These are phyloP conservation scores for Citrus unshiu DNA, from an alignment of 345 rosid species.

Conservation along the genomic window DNA sequence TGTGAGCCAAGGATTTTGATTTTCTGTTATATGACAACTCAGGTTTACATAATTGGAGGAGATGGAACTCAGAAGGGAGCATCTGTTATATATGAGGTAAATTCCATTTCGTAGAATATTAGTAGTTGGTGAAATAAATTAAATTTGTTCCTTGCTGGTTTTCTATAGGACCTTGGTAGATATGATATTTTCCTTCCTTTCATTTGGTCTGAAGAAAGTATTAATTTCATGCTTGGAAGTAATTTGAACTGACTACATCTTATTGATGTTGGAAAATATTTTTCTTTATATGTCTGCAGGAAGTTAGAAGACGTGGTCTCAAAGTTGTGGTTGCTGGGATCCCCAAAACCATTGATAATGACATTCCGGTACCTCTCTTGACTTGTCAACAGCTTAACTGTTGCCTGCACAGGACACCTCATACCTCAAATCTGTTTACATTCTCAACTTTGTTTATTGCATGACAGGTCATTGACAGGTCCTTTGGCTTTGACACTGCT, in stretches of 20 bases:
- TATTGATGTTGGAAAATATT: not conserved
- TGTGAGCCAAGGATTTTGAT: not conserved
- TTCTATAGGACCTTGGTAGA: not conserved
- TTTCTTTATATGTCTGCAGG: conserved; percentile 34
- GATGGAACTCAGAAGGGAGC: conserved; percentile 96
- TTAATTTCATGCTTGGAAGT: not conserved
- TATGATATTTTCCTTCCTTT: not conserved
- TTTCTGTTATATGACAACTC: conserved; percentile 12
- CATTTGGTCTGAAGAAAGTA: not conserved
- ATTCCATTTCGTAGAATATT: not conserved
- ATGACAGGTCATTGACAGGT: conserved; percentile 67
- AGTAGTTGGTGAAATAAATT: not conserved
- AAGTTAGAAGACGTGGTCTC: conserved; percentile 72
- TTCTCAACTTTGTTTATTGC: not conserved
- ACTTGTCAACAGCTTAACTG: not conserved
- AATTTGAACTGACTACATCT: not conserved
- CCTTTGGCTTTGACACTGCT: conserved; percentile 94
- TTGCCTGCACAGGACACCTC: not conserved
- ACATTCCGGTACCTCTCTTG: conserved; percentile 53
- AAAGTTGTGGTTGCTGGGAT: conserved; percentile 87
- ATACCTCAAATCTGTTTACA: not conserved
- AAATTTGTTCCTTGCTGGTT: not conserved
- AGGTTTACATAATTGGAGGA: conserved; percentile 88
- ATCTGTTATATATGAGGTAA: conserved; percentile 75
- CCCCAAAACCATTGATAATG: conserved; percentile 90